Base-by-base conservation (phyloP, 2,329 filamentous ascomycete species). In the Ceratocystis cubensis region DNA sequence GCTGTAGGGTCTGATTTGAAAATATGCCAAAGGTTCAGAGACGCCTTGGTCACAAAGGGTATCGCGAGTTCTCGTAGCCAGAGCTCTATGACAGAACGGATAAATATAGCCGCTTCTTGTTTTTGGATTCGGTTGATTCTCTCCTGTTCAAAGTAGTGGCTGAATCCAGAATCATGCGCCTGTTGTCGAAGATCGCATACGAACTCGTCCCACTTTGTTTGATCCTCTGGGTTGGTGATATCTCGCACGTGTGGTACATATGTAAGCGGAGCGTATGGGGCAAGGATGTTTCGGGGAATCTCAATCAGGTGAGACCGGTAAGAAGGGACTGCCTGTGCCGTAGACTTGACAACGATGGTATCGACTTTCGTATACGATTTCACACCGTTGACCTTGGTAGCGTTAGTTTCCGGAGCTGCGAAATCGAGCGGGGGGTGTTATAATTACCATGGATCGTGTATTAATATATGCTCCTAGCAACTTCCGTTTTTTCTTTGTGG, bases 261-360 rank as follows among this genome's bases (percentile, higher is more conserved):
- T 41, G 80, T 83, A 65, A 84, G 76, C 76, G 82, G 82, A 1
- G 82, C 84, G 71, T 84, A 83, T 2, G 82, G 81, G 0, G 82
- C 82, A 37, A 84, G 75, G 45, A 85, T 79, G 66, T 84, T 85
- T 71, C 81, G 83, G 71, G 76, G 78, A 64, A 85, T 83, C 71
- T 84, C 80, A 46, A 84, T 80, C 67, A 84, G 81, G 70, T 85
- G 83, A 69, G 84, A 84, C 37, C 80, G 76, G 71, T 85, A 85
- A 30, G 75, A 75, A n/a, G 83, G 83, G 7, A 84, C 82, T n/a
- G 78, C 76, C 22, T 79, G 76, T 69, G 77, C 78, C 66, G 79
- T 75, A 1, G 81, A 80, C 69, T 79, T 79, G 69, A 83, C 78
- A 70, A 77, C 75, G n/a, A 76, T 71, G 3, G 80, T 76, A 2